These are phyloP conservation scores for Leccinellum albellum DNA, from an alignment of 768 basidiomycete species.

Conservation along the genomic window DNA sequence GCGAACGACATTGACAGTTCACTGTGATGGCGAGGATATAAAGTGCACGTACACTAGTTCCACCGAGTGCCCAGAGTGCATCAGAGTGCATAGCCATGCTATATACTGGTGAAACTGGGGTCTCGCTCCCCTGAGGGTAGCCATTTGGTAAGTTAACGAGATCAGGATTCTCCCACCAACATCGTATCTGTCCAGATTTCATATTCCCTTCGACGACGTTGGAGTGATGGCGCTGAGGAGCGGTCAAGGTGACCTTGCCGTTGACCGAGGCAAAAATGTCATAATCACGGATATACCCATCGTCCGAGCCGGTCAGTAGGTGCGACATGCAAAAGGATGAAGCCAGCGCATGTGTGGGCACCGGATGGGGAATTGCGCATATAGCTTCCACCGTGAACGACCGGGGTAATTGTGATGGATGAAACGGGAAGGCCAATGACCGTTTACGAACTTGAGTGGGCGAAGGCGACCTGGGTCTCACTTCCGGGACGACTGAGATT, in stretches of 20 bases:
- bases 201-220: slow-evolving; percentile 89
- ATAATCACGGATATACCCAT: slow-evolving; percentile 91
- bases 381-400: slow-evolving; percentile 87
- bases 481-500: slow-evolving; percentile 19
- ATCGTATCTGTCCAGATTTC: slow-evolving; percentile 82
- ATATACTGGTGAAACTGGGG: slow-evolving; percentile 69
- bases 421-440: slow-evolving; percentile 34
- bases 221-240: slow-evolving; percentile 84
- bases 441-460: slow-evolving; percentile 54
- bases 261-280: slow-evolving; percentile 89
- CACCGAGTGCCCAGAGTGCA: slow-evolving; percentile 88
- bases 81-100: slow-evolving; percentile 90
- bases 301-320: slow-evolving; percentile 86
- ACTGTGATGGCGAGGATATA: slow-evolving; percentile 16
- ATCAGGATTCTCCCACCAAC: slow-evolving; percentile 83
- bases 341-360: slow-evolving; percentile 84
- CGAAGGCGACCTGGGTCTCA: slow-evolving; percentile 44
- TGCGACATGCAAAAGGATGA: slow-evolving; percentile 84
- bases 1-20: slow-evolving; percentile 16
- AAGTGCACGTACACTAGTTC: slow-evolving; percentile 64
- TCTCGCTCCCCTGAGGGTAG: slow-evolving; percentile 45
- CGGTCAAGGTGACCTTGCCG: slow-evolving; percentile 80
- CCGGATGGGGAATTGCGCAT: slow-evolving; percentile 86
- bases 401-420: slow-evolving; percentile 38
- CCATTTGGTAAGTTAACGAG: slow-evolving; percentile 18